phyloP scores from a whole-genome alignment of 73 alveolate genomes.

The Paramecium tetraurelia region DNA sequence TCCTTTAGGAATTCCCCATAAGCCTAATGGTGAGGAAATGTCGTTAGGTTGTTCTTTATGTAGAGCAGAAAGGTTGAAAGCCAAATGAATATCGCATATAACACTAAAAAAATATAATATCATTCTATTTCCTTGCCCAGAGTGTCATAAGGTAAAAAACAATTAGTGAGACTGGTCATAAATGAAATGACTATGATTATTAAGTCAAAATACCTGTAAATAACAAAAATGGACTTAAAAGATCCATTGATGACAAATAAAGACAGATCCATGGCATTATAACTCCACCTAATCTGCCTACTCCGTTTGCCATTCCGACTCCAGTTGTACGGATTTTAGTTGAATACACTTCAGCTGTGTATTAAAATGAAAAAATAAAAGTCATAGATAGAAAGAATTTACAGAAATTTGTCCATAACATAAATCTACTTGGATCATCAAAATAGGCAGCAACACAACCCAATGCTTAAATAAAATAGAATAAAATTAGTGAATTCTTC shows the following conservation, averaged over 20 bases:
- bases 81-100: neutral
- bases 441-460: neutral
- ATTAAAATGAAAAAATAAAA: conserved; percentile 36
- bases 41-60: conserved; percentile 61
- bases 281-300: conserved; percentile 57
- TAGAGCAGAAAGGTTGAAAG: conserved; percentile 57
- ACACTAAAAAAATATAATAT: neutral
- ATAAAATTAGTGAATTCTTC: conserved; percentile 42
- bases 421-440: conserved; percentile 51
- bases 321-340: conserved; percentile 62
- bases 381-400: conserved; percentile 56
- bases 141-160: conserved; percentile 51
- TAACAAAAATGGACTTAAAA: conserved; percentile 42
- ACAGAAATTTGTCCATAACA: conserved; percentile 50
- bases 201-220: neutral
- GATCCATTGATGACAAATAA: conserved; percentile 2
- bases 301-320: conserved; percentile 52
- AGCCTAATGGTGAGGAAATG: conserved; percentile 61
- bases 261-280: conserved; percentile 60
- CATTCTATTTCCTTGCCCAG: conserved; percentile 54
- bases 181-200: neutral
- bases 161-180: neutral
- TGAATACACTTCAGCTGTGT: conserved; percentile 48
- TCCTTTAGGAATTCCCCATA: conserved; percentile 59
- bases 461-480: conserved; percentile 45